Evolutionary conservation across 139 green algal species (phyloP).

Genomic region (Chlorella sorokiniana): DNA sequence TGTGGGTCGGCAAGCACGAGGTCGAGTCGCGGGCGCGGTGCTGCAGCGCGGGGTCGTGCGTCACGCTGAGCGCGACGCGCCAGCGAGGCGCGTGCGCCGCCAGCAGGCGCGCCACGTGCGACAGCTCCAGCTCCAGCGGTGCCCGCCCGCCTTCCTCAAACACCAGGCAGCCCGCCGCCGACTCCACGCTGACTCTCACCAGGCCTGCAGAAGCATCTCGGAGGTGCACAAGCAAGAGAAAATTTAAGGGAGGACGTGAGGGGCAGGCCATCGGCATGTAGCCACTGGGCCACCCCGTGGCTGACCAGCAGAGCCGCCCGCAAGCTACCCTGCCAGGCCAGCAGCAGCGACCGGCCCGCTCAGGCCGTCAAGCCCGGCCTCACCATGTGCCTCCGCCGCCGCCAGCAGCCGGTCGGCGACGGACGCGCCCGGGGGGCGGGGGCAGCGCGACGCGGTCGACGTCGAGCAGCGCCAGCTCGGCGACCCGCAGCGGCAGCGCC

Average conservation of each 20-base stretch:
- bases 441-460: conserved; percentile 12
- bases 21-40: neutral
- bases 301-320: neutral
- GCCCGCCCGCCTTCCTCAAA: conserved; percentile 4
- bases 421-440: neutral
- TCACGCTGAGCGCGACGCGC: neutral
- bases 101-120: conserved; percentile 7
- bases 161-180: neutral
- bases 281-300: too few relatives aligned
- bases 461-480: neutral
- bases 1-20: too few relatives aligned
- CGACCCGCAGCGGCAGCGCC: neutral
- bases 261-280: too few relatives aligned
- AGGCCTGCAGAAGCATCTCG: neutral
- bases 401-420: conserved; percentile 12
- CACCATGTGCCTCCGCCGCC: neutral
- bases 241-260: too few relatives aligned
- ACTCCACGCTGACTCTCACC: neutral
- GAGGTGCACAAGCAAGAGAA: neutral
- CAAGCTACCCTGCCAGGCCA: neutral
- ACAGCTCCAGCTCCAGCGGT: conserved; percentile 4
- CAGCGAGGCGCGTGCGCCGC: neutral
- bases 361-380: neutral
- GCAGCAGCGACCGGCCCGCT: too few relatives aligned
- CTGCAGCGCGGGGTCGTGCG: neutral